These are phyloP conservation scores for Groenewaldozyma auringiensis DNA, from an alignment of 1,139 yeast genomes.

Conservation along the genomic window DNA sequence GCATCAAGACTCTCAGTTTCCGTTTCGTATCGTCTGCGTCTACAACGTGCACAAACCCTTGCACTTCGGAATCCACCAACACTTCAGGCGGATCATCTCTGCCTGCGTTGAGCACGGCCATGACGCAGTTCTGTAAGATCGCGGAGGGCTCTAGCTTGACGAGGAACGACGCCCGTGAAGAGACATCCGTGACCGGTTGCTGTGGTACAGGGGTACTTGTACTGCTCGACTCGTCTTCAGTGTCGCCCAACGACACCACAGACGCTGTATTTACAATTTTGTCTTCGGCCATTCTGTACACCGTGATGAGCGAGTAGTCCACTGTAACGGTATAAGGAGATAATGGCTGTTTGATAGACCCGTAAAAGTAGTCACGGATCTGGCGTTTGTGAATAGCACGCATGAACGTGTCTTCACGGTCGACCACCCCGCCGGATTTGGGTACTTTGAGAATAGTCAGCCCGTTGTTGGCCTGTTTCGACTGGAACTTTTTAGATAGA, in stretches of 20 bases:
- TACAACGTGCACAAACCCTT: constrained; percentile 55
- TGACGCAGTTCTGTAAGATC: constrained; percentile 60
- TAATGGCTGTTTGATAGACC: constrained; percentile 55
- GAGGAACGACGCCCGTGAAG: constrained; percentile 15
- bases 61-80: constrained; percentile 50
- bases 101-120: constrained; percentile 65
- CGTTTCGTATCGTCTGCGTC: constrained; percentile 63
- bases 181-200: neutral
- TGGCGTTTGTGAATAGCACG: constrained; percentile 68
- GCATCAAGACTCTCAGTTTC: constrained; percentile 67
- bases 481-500: constrained; percentile 48
- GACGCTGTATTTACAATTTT: constrained; percentile 6
- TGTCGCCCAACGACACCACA: constrained; percentile 9
- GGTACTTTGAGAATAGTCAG: constrained; percentile 53
- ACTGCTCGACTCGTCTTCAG: constrained; percentile 15
- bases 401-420: constrained; percentile 59
- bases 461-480: constrained; percentile 17
- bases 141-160: constrained; percentile 44
- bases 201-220: constrained; percentile 9
- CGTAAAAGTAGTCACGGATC: constrained; percentile 86
- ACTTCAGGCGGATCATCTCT: constrained; percentile 43
- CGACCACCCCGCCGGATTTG: constrained; percentile 69
- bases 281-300: constrained; percentile 42
- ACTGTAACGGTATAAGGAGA: constrained; percentile 69
- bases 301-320: constrained; percentile 42